These are phyloP conservation scores for Rauvolfia tetraphylla DNA, from an alignment of 257 asterid genomes.

Conservation along the genomic window DNA sequence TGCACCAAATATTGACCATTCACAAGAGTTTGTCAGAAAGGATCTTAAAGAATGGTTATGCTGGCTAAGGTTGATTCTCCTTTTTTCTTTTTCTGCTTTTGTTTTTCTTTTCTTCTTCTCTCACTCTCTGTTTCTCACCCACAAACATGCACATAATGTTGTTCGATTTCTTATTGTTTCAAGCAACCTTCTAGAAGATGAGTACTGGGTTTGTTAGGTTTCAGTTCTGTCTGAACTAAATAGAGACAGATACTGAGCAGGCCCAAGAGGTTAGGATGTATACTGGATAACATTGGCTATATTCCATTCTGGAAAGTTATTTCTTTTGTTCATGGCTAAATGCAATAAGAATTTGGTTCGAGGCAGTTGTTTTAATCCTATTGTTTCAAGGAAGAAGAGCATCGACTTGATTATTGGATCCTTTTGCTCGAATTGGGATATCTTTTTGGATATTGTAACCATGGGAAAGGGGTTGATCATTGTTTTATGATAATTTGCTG, in stretches of 20 bases:
- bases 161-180: neutral
- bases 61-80: slow-evolving; percentile 78
- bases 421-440: neutral
- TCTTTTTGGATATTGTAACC: too few relatives aligned
- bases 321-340: neutral
- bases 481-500: neutral
- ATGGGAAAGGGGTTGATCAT: neutral
- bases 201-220: neutral
- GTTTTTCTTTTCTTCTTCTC: too few relatives aligned
- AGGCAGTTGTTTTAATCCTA: neutral
- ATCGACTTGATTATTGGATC: neutral
- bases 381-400: neutral
- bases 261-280: neutral
- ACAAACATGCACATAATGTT: too few relatives aligned
- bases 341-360: neutral
- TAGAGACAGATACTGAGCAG: neutral
- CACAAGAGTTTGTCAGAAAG: slow-evolving; percentile 91
- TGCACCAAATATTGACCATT: slow-evolving; percentile 98
- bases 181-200: neutral
- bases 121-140: too few relatives aligned
- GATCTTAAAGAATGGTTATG: slow-evolving; percentile 88
- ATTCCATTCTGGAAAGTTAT: neutral
- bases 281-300: neutral
- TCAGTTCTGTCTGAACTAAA: neutral
- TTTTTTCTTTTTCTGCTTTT: neutral